Conservation (phyloP, 2,329 filamentous ascomycete species). For the Epicoccum nigrum region DNA sequence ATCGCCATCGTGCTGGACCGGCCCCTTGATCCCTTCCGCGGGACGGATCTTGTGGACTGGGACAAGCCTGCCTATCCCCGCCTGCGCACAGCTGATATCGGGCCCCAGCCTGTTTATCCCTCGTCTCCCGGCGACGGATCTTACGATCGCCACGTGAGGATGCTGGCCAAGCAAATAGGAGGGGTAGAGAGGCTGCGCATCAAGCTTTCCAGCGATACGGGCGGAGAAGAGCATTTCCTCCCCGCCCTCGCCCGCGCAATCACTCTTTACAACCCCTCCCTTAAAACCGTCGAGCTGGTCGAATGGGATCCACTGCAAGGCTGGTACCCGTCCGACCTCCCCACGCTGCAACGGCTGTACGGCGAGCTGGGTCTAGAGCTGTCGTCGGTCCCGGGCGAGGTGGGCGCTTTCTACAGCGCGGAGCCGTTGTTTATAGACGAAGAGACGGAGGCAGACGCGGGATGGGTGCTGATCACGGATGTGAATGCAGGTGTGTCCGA, state of each 20-base stretch:
- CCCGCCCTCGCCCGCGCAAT: neutral
- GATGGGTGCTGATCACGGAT: conserved; percentile 5
- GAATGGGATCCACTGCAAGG: conserved; percentile 8
- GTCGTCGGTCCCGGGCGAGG: neutral
- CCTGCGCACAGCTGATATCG: neutral
- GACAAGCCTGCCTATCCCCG: no score
- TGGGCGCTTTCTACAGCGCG: neutral
- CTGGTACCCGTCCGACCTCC: conserved; percentile 1
- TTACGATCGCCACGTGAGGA: no score
- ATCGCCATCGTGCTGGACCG: no score
- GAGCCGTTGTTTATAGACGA: conserved; percentile 7
- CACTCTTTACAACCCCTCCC: neutral
- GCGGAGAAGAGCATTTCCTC: neutral
- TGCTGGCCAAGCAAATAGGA: no score
- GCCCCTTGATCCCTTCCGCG: no score
- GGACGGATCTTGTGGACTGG: no score
- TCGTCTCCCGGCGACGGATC: no score
- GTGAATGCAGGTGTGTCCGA: no score
- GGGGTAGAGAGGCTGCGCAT: neutral
- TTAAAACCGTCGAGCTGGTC: neutral
- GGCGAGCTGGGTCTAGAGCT: neutral
- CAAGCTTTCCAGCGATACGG: neutral
- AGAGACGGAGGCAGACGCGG: neutral
- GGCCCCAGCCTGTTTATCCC: no score
- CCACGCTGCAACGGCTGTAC: neutral